These are phyloP conservation scores for Sphagnum tenellum DNA, from an alignment of 225 moss, liverwort and hornwort species.

Conservation along the genomic window DNA sequence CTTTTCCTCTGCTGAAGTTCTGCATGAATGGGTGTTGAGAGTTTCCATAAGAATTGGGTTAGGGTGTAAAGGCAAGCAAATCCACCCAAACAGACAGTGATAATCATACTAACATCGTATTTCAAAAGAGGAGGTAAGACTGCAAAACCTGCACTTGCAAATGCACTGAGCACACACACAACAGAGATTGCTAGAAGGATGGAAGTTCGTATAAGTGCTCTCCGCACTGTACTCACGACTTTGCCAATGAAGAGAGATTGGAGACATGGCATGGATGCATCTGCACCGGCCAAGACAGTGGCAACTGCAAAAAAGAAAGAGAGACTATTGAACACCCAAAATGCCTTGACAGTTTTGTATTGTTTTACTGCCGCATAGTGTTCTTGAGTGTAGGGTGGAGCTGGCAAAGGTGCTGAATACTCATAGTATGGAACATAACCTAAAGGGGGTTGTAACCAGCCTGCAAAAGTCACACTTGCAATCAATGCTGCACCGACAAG, in stretches of 20 bases:
- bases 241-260: slow-evolving; percentile 33
- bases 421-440: slow-evolving; percentile 17
- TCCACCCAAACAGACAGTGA: slow-evolving; percentile 22
- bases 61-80: slow-evolving; percentile 23
- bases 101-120: slow-evolving; percentile 19
- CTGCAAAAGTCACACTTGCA: slow-evolving; percentile 35
- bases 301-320: slow-evolving; percentile 45
- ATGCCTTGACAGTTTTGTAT: slow-evolving; percentile 22
- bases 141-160: slow-evolving; percentile 24
- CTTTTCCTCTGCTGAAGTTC: too few species aligned
- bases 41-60: slow-evolving; percentile 21
- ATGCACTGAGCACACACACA: slow-evolving; percentile 34
- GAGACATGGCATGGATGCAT: slow-evolving; percentile 32
- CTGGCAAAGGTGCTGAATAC: background rate
- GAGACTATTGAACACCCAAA: slow-evolving; percentile 34
- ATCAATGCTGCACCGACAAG: slow-evolving; percentile 39
- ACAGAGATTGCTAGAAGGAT: slow-evolving; percentile 31
- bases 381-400: slow-evolving; percentile 10
- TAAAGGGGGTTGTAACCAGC: slow-evolving; percentile 43
- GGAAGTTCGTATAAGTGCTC: slow-evolving; percentile 31
- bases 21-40: slow-evolving; percentile 9
- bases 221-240: slow-evolving; percentile 27
- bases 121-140: slow-evolving; percentile 34
- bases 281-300: slow-evolving; percentile 34
- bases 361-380: slow-evolving; percentile 23